Base-by-base conservation (phyloP, 768 basidiomycete genomes). In the Lanmaoa pseudosensibilis region DNA sequence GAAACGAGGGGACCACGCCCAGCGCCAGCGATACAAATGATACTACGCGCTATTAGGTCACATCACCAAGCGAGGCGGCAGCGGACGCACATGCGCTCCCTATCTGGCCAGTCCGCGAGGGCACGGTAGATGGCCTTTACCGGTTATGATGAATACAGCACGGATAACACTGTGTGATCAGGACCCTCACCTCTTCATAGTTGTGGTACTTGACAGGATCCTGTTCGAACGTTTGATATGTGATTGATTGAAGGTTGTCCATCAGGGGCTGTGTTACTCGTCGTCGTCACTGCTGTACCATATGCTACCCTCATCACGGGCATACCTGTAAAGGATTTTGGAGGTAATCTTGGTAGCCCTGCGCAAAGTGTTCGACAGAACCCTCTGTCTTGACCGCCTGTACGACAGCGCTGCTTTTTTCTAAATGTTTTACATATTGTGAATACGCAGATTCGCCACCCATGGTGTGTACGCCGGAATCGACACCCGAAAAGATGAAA, bases 221-320 rank as follows among this genome's bases (percentile, higher is more conserved):
- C 69, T 94, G 85, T 68, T 99, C 97, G 66, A 99, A 99, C 3
- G 92, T 94, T 69, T 98, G 94, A 72, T 99, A 99, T 12, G 94
- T 98, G 61, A 88, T 83, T 64, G 93, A 95, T 67, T 92, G 92
- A 53, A 99, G 74, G 73, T 99, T 95, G 67, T 99, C 96, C 94
- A 96, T 96, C 65, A 99, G 73, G 23, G 97, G 97, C 90, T 95
- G 63, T 53, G 58, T 52, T 19, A 19, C 23, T 23, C 50, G 51
- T 52, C 48, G 41, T 47, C 43, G 55, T 60, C 45, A 67, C 57
- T 51, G 39, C 19, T 15, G 48, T 16, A 44, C 34, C 46, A 38
- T 36, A 39, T 38, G 27, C 40, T 52, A 51, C 46, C 50, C 47
- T 45, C 47, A 10, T 50, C 34, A 54, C 27, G 13, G 50, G 63